Conservation (phyloP, 106 monocot genomes). For the Narthecium ossifragum region DNA sequence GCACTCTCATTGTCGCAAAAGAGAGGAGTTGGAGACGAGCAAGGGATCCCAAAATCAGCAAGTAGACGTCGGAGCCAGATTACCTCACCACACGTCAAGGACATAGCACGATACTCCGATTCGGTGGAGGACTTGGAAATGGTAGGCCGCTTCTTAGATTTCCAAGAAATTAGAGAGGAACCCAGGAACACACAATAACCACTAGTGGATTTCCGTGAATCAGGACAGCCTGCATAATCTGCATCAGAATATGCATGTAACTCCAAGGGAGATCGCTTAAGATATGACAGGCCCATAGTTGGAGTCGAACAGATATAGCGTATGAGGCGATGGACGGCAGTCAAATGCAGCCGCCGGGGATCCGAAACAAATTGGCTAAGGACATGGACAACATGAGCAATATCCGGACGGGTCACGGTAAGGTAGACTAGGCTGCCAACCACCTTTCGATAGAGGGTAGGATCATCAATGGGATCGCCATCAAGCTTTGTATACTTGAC, state of each 20-base stretch:
- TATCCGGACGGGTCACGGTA: background rate
- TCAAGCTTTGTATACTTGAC: background rate
- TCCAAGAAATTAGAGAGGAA: background rate
- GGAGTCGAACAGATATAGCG: background rate
- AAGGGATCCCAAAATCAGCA: background rate
- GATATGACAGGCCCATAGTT: background rate
- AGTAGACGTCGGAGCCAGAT: background rate
- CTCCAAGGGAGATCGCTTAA: background rate
- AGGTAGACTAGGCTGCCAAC: background rate
- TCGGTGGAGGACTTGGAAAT: background rate
- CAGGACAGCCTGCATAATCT: background rate
- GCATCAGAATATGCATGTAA: background rate
- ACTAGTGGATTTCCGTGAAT: background rate
- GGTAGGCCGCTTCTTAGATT: background rate
- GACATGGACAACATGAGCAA: background rate
- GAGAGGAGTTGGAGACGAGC: background rate
- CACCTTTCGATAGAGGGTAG: background rate
- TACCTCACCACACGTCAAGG: background rate
- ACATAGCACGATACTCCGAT: background rate
- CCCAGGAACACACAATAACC: constrained; percentile 4
- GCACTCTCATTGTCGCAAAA: constrained; percentile 3
- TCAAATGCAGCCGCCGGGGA: background rate
- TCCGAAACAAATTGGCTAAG: constrained; percentile 2
- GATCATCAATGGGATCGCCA: background rate
- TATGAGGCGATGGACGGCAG: background rate